phyloP scores from a whole-genome alignment of 1,284 basidiomycete species.

The Fereydounia khargensis region DNA sequence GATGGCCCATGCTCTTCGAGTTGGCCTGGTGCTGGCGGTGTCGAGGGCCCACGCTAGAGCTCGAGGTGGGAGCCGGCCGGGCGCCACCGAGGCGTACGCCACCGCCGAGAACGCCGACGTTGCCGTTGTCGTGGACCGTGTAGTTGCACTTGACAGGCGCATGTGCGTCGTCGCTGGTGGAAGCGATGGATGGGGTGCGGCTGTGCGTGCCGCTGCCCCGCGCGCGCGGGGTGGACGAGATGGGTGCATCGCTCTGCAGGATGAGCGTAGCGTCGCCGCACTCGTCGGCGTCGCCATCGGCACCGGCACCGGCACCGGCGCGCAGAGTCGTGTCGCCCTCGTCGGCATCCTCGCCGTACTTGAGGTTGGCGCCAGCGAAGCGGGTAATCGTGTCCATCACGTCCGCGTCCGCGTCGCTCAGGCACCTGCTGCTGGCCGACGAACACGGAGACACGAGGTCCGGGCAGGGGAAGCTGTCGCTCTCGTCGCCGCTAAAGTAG shows the following conservation, averaged over 20 bases:
- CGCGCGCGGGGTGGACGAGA: conserved; percentile 2
- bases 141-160: conserved; percentile 33
- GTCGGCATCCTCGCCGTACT: conserved; percentile 12
- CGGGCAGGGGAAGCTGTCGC: conserved; percentile 23
- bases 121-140: conserved; percentile 47
- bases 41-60: conserved; percentile 1
- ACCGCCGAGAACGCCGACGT: conserved; percentile 47
- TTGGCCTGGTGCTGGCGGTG: conserved; percentile 18
- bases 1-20: conserved; percentile 23
- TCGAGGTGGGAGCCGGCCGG: neutral
- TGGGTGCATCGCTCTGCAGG: neutral
- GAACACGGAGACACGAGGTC: conserved; percentile 24
- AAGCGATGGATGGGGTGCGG: neutral
- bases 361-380: conserved; percentile 22
- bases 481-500: conserved; percentile 4
- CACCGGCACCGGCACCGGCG: too few species aligned
- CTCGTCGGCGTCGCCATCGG: too few species aligned
- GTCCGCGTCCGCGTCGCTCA: conserved; percentile 7
- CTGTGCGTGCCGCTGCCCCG: neutral
- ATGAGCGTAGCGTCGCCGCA: conserved; percentile 3
- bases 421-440: conserved; percentile 2
- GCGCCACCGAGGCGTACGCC: conserved; percentile 37
- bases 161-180: neutral
- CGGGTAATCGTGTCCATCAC: conserved; percentile 2
- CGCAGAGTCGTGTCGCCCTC: conserved; percentile 30